Evolutionary conservation across 2,329 filamentous ascomycete species (phyloP), one percentile per base, ranked within the genome.

Genomic region (Neocucurbitaria cava): DNA sequence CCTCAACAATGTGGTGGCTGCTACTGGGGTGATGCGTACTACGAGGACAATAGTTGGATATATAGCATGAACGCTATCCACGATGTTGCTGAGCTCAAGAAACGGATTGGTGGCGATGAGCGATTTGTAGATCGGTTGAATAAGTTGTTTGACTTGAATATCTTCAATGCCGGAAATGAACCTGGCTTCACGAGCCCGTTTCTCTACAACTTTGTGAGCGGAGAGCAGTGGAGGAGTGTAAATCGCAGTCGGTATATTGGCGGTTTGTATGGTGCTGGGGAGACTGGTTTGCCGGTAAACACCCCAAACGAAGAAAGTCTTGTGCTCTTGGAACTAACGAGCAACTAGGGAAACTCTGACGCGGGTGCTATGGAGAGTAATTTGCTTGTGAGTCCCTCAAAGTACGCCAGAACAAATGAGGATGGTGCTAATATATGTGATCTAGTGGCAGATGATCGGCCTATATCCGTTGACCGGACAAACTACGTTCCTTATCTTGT

Each of bases 351-450:
- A 0, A 90, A 91, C 71, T 86, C 83, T 40, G 89, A 91, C 69
- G 87, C 87, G 1, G 89, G 89, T 6, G 86, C 88, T 13, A 90
- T 91, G 87, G 87, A 91, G 68, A 86, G 83, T 7, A 90, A 88
- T 85, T 85, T 75, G 3, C 45, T 74, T 20, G 69, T 68, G 50
- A 60, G 64, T 23, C 3, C n/a, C 17, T 24, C 23, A 6, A 17
- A 39, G 9, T 35, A 28, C 18, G 15, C 2, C 21, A 39, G 45
- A 13, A 11, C n/a, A 17, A 18, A 6, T 18, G 13, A n/a, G 6
- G 13, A 10, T 28, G 5, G 21, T 52, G 30, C 48, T 64, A 41
- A 24, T 5, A 23, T 15, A 4, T 60, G 40, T 50, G 9, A 44
- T 26, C 8, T 38, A 71, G 69, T 73, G 70, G 69, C 66, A 73